Base-by-base conservation (phyloP, 2,329 filamentous ascomycete genomes). In the Madurella mycetomatis region DNA sequence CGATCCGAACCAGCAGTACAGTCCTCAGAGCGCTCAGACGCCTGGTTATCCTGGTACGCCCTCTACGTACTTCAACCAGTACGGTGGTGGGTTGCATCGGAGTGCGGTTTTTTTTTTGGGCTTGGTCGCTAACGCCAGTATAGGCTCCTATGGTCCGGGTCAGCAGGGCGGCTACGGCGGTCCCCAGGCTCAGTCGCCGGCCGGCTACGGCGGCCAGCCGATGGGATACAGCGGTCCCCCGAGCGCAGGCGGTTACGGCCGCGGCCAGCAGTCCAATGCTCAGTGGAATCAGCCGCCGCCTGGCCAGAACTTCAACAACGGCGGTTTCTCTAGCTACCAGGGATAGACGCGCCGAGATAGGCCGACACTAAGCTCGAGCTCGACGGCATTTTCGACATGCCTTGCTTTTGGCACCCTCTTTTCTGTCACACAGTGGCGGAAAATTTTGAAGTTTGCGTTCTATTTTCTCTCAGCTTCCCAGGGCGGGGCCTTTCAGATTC, bases 21-120 rank as follows among this genome's bases (percentile, higher is more conserved):
- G 82, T 65, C 84, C 92, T 51, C 88, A 92, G 69, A 89, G 85
- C 65, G 86, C 81, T 64, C 85, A 84, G 73, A 86, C 80, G 62
- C 83, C 82, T 51, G 85, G 79, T 53, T 96, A 87, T 68, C 86
- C 88, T 60, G 88, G 86, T 65, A 89, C 90, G 43, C 88, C 90
- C 43, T 86, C 84, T 55, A 78, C 81, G 37, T 96, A 90, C 77
- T 97, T 96, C 72, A 91, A 92, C 62, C 94, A 97, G 74, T 97
- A 97, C 69, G 87, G 88, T 69, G 89, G 89, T 81, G 82, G 73
- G 79, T 77, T 41, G 19, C 37, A 31, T 13, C 13, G 42, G 41
- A 17, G 47, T 5, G n/a, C 8, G 25, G 30, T 34, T 54, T n/a
- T 18, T 54, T n/a, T 18, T 45, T 16, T 45, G n/a, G 44, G 30